Conservation (phyloP, 306 rosid genomes). For the Dicorynia guianensis region DNA sequence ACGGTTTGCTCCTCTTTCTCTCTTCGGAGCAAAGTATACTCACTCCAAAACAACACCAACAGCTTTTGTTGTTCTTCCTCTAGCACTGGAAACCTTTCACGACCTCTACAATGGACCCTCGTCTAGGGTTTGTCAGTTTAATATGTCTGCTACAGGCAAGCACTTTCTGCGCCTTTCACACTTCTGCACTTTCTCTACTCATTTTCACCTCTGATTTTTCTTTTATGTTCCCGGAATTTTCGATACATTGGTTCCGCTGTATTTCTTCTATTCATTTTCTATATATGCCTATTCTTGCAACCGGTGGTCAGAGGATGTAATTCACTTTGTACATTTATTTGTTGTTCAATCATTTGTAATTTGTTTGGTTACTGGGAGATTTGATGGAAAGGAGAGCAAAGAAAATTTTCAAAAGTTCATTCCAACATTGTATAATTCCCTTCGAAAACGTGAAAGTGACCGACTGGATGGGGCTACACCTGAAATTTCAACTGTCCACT, state of each 20-base stretch:
- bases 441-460: background rate
- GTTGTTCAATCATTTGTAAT: background rate
- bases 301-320: background rate
- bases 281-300: background rate
- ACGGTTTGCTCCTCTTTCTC: conserved; percentile 40
- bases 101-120: conserved; percentile 52
- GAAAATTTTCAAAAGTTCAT: background rate
- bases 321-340: background rate
- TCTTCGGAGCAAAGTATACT: background rate
- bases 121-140: conserved; percentile 42
- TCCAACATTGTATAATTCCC: background rate
- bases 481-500: conserved; percentile 17
- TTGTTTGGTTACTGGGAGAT: background rate
- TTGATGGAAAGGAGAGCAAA: background rate
- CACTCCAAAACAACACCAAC: background rate
- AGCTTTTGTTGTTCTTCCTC: background rate
- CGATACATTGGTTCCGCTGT: background rate
- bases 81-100: conserved; percentile 7
- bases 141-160: conserved; percentile 69
- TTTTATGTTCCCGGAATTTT: background rate
- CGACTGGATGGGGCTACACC: background rate
- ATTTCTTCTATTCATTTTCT: conserved; percentile 18
- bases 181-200: background rate
- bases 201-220: background rate
- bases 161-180: conserved; percentile 20